These are phyloP conservation scores for Lotmaria passim DNA, from an alignment of 208 protist genomes.

Conservation along the genomic window DNA sequence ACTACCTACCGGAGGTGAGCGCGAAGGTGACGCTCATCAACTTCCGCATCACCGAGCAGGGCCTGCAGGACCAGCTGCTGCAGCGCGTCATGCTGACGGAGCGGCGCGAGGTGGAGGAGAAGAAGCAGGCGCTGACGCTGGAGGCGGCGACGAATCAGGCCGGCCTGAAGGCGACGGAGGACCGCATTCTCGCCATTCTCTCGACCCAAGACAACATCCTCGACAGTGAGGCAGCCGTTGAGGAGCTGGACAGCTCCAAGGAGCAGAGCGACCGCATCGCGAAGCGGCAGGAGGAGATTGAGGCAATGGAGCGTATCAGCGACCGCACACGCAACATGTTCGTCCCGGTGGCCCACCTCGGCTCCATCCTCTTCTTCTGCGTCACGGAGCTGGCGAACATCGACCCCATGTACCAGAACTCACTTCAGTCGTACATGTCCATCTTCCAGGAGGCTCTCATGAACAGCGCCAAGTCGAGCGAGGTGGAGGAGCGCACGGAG, in stretches of 20 bases:
- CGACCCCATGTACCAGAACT: constrained; percentile 98
- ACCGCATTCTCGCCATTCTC: constrained; percentile 92
- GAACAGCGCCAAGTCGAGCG: constrained; percentile 76
- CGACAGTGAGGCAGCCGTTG: constrained; percentile 95
- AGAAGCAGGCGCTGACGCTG: constrained; percentile 95
- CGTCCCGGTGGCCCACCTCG: constrained; percentile 94
- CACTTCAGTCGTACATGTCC: constrained; percentile 95
- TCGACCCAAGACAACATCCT: constrained; percentile 93
- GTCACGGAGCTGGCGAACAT: constrained; percentile 96
- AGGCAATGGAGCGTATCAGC: constrained; percentile 96
- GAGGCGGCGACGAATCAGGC: constrained; percentile 92
- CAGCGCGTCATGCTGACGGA: constrained; percentile 95
- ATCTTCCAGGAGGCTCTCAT: constrained; percentile 95
- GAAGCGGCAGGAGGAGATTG: constrained; percentile 94
- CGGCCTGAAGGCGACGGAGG: constrained; percentile 88
- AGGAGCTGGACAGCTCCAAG: constrained; percentile 95
- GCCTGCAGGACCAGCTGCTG: constrained; percentile 96
- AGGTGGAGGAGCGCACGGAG: constrained; percentile 80
- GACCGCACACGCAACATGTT: constrained; percentile 96
- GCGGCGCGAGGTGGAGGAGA: constrained; percentile 95
- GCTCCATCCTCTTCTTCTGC: constrained; percentile 97
- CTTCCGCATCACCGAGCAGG: constrained; percentile 97
- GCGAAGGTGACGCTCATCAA: constrained; percentile 98
- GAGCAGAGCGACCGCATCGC: constrained; percentile 95
- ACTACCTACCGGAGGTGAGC: constrained; percentile 97